Base-by-base conservation (phyloP, 805 yeast genomes). In the Starmerella bacillaris region DNA sequence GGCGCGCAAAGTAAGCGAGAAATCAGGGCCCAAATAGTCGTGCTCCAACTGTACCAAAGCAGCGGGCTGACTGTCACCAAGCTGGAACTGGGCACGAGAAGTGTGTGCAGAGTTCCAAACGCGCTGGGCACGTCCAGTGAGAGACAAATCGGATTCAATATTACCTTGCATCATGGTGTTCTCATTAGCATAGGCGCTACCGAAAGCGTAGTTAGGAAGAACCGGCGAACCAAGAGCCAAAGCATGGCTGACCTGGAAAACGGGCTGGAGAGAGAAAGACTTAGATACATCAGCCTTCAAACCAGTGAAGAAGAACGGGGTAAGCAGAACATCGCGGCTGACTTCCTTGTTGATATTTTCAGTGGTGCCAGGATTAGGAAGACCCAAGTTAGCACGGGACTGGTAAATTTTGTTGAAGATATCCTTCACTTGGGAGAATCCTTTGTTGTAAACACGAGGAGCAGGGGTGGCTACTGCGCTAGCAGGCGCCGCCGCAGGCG, bases 11-110 rank as follows among this genome's bases (percentile, higher is more conserved):
- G 84, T 84, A 55, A 84, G 58, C 34, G 93, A 75, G 56, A 72
- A 83, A 57, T 89, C 98, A 37, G 68, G 59, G 41, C 86, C 94
- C 60, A 78, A 86, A 63, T 72, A 76, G 59, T 89, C 98, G 58
- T 89, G 95, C 67, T 89, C 98, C 49, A 86, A 65, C 64, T 89
- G 96, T 44, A 78, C 68, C 92, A 86, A 82, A 39, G 89, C 65
- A 6, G 32, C 22, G 45, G 89, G 94, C 63, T 84, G 94, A 45
- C 76, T 79, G 44, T 74, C 65, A 48, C 92, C 79, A 47, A 83
- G 64, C 65, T 86, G 96, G 57, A 83, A 65, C 51, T 92, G 80
- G 42, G 78, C 70, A 62, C 83, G 84, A 41, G 93, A 70, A 51
- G 76, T 63, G 58, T 74, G 72, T 51, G 65, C 65, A 56, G 73